These are phyloP conservation scores for Capsicum baccatum DNA, from an alignment of 257 asterid genomes.

Conservation along the genomic window DNA sequence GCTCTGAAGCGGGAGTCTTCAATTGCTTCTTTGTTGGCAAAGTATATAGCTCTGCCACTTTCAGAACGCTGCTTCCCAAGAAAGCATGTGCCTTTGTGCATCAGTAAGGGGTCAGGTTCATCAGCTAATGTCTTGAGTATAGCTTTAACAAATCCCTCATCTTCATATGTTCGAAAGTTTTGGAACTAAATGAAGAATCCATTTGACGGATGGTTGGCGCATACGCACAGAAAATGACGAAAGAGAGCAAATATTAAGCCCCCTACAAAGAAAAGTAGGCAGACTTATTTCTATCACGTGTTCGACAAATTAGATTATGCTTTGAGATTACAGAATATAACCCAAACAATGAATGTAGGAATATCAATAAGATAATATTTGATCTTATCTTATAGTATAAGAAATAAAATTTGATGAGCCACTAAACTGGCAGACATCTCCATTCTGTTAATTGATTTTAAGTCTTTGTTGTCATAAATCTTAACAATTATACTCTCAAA, in stretches of 20 bases:
- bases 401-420: too few relatives aligned
- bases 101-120: conserved; percentile 75
- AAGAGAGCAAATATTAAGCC: background rate
- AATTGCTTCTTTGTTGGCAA: conserved; percentile 47
- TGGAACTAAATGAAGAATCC: conserved; percentile 88
- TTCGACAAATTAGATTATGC: background rate
- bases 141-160: conserved; percentile 40
- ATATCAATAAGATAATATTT: too few relatives aligned
- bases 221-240: conserved; percentile 36
- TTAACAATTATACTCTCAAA: too few relatives aligned
- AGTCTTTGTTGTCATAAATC: too few relatives aligned
- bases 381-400: too few relatives aligned
- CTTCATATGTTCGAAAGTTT: conserved; percentile 46
- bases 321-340: background rate
- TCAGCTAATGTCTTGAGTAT: conserved; percentile 68
- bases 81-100: conserved; percentile 77
- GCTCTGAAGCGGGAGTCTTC: conserved; percentile 51
- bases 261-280: background rate
- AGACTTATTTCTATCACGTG: background rate
- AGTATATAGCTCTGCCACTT: conserved; percentile 64
- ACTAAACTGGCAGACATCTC: too few relatives aligned
- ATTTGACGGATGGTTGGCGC: conserved; percentile 91
- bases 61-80: conserved; percentile 96
- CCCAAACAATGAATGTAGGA: background rate
- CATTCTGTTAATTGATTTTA: too few relatives aligned